Evolutionary conservation across 2,329 filamentous ascomycete genomes (phyloP), one percentile per base, ranked within the genome.

Genomic region (Cercospora brassicicola): DNA sequence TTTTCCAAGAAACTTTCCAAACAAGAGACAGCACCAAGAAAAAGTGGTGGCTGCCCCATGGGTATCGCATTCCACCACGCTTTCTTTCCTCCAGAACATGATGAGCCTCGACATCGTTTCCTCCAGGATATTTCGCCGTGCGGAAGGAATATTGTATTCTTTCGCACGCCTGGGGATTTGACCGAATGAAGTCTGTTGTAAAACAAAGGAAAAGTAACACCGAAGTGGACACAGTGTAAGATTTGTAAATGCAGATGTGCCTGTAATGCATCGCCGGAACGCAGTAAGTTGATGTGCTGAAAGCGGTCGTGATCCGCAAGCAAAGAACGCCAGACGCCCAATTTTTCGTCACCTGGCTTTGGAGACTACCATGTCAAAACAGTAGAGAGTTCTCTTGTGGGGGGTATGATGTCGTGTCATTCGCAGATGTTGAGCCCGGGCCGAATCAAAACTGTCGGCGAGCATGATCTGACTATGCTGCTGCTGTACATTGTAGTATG

Each of bases 401-500:
- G 56, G 56, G 60, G 45, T 62, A 62, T 62, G 42, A 53, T 53
- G 42, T 51, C 60, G 60, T 62, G 28, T 53, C 60, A 48, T 30
- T 62, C 45, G 59, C 39, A 30, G 36, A 62, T 48, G 13, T 28
- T 62, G 60, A 53, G 60, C 60, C n/a, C 42, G 39, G 39, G 60
- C 60, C 60, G 60, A 62, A 31, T 11, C 26, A 30, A 31, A 51
- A 10, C 20, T 33, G 60, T 62, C 60, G 60, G 45, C 60, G 60
- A 62, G 60, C 60, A 48, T 30, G 42, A 28, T 62, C 42, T 31
- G 60, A 62, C 60, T 62, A 62, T 62, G 53, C 53, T 66, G 66
- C 62, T 68, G 66, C 66, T 68, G 66, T 68, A 68, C 66, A 68
- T 68, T 65, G 64, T 68, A 53, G 62, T 53, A 55, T 66, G 53